These are phyloP conservation scores for Castanea crenata DNA, from an alignment of 306 rosid species.

Conservation along the genomic window DNA sequence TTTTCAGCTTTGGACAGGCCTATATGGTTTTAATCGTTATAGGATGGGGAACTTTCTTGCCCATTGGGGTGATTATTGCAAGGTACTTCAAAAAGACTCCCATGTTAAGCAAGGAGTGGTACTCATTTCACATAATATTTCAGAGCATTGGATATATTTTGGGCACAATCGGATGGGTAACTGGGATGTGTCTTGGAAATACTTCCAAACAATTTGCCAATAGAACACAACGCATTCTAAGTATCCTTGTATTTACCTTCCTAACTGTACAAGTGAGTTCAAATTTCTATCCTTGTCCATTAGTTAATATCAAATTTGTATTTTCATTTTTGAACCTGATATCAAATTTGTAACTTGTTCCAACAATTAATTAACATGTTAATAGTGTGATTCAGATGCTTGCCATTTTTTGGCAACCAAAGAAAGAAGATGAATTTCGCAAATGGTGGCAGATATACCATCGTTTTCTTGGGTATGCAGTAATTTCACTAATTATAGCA, in stretches of 20 bases:
- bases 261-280: conserved; percentile 47
- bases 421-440: conserved; percentile 14
- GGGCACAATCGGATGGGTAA: conserved; percentile 54
- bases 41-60: conserved; percentile 65
- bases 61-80: conserved; percentile 51
- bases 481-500: conserved; percentile 34
- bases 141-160: conserved; percentile 44
- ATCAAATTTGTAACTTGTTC: neutral
- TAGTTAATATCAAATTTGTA: neutral
- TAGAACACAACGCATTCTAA: conserved; percentile 30
- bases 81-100: conserved; percentile 45
- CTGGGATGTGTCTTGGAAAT: conserved; percentile 22
- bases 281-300: neutral
- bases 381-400: conserved; percentile 35
- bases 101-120: conserved; percentile 36
- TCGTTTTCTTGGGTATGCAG: conserved; percentile 28
- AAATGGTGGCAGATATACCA: conserved; percentile 29
- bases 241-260: conserved; percentile 37
- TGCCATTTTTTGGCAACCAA: conserved; percentile 33
- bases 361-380: conserved; percentile 2
- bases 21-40: conserved; percentile 34
- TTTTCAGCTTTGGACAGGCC: conserved; percentile 24
- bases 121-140: conserved; percentile 33
- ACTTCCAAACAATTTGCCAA: conserved; percentile 28
- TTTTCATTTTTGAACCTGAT: too few relatives aligned